Evolutionary conservation across 208 protist species (phyloP).

Genomic region (Acanthamoeba sp.): DNA sequence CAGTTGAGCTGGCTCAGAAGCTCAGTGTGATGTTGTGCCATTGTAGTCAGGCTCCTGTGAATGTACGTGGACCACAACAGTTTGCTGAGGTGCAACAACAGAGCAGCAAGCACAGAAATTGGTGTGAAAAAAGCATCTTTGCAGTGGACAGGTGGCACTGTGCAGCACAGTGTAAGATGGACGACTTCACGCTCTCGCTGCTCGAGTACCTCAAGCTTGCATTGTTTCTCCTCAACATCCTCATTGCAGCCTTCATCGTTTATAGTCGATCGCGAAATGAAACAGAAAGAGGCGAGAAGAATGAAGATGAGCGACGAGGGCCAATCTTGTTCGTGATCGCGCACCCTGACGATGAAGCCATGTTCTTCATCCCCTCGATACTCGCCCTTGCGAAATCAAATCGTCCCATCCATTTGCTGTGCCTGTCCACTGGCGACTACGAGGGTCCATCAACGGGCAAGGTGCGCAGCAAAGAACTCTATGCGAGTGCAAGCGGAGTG

Average conservation of each 20-base stretch:
- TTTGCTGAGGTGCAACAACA: too few species aligned
- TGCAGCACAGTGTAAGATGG: background rate
- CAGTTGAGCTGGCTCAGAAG: too few species aligned
- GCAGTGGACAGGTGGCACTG: background rate
- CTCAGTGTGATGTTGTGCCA: too few species aligned
- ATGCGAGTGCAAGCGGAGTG: constrained; percentile 87
- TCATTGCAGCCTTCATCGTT: background rate
- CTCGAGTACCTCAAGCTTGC: constrained; percentile 54
- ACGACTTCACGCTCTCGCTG: background rate
- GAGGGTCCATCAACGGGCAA: constrained; percentile 84
- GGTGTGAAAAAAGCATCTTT: too few species aligned
- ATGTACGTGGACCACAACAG: too few species aligned
- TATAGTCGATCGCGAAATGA: background rate
- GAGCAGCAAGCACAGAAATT: too few species aligned
- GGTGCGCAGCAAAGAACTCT: constrained; percentile 92
- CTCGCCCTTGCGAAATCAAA: constrained; percentile 81
- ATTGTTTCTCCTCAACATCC: background rate
- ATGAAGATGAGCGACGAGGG: constrained; percentile 7
- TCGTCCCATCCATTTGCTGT: constrained; percentile 92
- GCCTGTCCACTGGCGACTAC: constrained; percentile 95
- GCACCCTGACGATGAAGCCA: constrained; percentile 90
- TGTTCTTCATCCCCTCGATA: constrained; percentile 89
- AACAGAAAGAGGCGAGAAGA: background rate
- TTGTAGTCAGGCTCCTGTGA: too few species aligned
- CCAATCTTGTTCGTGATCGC: constrained; percentile 84